These are phyloP conservation scores for Multifurca ochricompacta DNA, from an alignment of 768 basidiomycete genomes.

Conservation along the genomic window DNA sequence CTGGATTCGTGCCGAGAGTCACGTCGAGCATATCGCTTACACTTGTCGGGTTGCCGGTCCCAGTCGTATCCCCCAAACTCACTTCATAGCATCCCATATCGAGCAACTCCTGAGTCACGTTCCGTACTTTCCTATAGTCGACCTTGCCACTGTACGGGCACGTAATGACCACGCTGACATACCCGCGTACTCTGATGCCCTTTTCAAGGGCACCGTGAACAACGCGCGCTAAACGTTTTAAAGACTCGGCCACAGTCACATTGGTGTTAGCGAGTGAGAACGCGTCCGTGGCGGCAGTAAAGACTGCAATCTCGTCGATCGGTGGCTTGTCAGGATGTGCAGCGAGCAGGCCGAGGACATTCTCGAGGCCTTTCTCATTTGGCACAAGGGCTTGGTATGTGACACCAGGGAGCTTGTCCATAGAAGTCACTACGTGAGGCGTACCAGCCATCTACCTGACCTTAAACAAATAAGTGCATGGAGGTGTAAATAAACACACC, in stretches of 20 bases:
- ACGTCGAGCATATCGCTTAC: slow-evolving; percentile 63
- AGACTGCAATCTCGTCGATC: slow-evolving; percentile 81
- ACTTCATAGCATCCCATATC: slow-evolving; percentile 96
- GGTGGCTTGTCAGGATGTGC: slow-evolving; percentile 35
- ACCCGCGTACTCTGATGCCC: slow-evolving; percentile 71
- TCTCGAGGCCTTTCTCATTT: slow-evolving; percentile 68
- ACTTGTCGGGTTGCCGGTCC: slow-evolving; percentile 67
- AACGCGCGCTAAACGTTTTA: slow-evolving; percentile 56
- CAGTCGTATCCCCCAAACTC: slow-evolving; percentile 88
- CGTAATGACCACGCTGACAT: slow-evolving; percentile 74
- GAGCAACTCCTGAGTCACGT: slow-evolving; percentile 59
- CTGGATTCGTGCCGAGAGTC: slow-evolving; percentile 52
- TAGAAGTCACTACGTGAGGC: slow-evolving; percentile 55
- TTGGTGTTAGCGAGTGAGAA: slow-evolving; percentile 86
- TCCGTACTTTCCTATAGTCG: slow-evolving; percentile 53
- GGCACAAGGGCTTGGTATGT: slow-evolving; percentile 79
- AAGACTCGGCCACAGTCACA: slow-evolving; percentile 59
- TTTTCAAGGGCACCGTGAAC: slow-evolving; percentile 48
- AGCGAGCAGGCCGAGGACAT: slow-evolving; percentile 51
- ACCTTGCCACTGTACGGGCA: slow-evolving; percentile 86
- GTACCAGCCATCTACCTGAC: slow-evolving; percentile 76
- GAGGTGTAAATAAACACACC: slow-evolving; percentile 32
- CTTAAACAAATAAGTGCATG: not conserved
- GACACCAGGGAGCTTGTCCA: slow-evolving; percentile 45
- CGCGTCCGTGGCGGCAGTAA: slow-evolving; percentile 81